A percentile compares a stretch with the other conserved stretches of the same genome.
phyloP scores from a whole-genome alignment of 768 basidiomycete genomes.

The Trametes elegans region DNA sequence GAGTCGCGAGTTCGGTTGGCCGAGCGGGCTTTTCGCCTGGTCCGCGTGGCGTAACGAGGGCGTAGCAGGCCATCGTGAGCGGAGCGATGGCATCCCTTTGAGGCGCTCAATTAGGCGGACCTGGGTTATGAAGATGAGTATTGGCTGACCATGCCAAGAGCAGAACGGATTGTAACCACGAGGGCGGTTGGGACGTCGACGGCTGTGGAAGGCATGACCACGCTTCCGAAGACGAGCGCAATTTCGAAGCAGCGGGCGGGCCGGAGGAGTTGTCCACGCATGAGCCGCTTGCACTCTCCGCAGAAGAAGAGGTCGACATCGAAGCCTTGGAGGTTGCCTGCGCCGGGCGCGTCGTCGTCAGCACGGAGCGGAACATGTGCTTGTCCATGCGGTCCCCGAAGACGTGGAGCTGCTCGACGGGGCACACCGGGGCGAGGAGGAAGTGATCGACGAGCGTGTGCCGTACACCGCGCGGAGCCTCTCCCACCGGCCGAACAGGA shows the following conservation, averaged over 20 bases:
- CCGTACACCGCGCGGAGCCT: background rate
- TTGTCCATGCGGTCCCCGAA: background rate
- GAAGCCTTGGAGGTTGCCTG: background rate
- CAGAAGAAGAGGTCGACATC: background rate
- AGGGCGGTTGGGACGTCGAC: background rate
- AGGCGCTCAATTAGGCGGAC: background rate
- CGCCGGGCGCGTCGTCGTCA: background rate
- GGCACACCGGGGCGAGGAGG: background rate
- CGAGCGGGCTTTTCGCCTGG: background rate
- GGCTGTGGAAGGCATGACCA: background rate
- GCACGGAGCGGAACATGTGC: background rate
- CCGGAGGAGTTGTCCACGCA: background rate
- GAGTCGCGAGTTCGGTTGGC: background rate
- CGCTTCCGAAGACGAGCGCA: background rate
- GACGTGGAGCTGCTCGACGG: background rate
- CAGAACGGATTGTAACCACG: background rate
- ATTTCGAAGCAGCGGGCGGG: background rate
- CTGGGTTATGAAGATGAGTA: background rate
- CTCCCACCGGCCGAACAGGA: background rate
- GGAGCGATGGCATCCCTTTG: background rate
- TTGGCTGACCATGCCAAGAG: background rate
- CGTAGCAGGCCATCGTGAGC: background rate
- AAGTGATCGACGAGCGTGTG: slow-evolving; percentile 1
- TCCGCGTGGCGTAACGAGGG: too few relatives aligned
- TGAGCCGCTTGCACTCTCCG: background rate